Evolutionary conservation across 352 stramenopile species (phyloP).

Genomic region (Globisporangium paddicum): DNA sequence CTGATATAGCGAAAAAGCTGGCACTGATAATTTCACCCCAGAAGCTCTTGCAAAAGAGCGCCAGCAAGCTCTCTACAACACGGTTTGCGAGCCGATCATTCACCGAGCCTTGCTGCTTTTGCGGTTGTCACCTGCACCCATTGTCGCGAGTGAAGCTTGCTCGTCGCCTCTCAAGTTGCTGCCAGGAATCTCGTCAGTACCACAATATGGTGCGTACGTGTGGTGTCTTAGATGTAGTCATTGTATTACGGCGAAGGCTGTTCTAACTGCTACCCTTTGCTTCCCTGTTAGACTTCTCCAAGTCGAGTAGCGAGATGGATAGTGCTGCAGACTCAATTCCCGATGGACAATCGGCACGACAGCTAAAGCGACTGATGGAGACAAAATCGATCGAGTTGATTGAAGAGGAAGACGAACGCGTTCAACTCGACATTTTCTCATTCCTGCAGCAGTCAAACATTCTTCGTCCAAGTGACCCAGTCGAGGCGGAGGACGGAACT

Average conservation of each 20-base stretch:
- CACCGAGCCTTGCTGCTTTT: conserved; percentile 63
- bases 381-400: conserved; percentile 70
- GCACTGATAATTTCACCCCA: conserved; percentile 21
- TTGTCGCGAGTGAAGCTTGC: conserved; percentile 17
- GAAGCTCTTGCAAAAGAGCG: conserved; percentile 60
- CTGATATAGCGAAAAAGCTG: conserved; percentile 27
- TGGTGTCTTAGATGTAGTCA: too few species aligned
- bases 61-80: conserved; percentile 68
- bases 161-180: conserved; percentile 62
- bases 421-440: conserved; percentile 75
- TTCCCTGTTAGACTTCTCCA: conserved; percentile 27
- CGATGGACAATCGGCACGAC: conserved; percentile 38
- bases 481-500: neutral
- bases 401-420: conserved; percentile 82
- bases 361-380: conserved; percentile 68
- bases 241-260: neutral
- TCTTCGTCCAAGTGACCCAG: conserved; percentile 1
- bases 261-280: neutral
- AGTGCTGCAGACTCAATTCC: conserved; percentile 12
- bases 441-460: conserved; percentile 63
- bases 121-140: conserved; percentile 43
- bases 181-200: conserved; percentile 57
- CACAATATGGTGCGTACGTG: conserved; percentile 37
- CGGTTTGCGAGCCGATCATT: conserved; percentile 79
- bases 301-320: conserved; percentile 7